phyloP scores from a whole-genome alignment of 108 stramenopile genomes.

The Stephanodiscus triporus region DNA sequence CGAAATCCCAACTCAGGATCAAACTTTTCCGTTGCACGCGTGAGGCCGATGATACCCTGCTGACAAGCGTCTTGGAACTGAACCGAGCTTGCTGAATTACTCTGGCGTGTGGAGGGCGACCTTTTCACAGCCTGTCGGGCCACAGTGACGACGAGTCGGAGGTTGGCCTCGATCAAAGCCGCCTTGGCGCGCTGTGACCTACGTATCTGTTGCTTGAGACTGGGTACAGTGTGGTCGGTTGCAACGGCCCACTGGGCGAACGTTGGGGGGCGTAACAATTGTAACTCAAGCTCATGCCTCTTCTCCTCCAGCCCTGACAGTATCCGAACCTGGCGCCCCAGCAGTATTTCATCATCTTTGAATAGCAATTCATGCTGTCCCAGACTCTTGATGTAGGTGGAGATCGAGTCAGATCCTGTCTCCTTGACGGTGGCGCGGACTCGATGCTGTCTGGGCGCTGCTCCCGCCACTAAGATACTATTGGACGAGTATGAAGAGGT shows the following conservation, averaged over 20 bases:
- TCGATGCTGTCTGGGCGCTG: constrained; percentile 4
- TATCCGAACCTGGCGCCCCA: constrained; percentile 55
- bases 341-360: constrained; percentile 51
- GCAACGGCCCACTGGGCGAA: constrained; percentile 59
- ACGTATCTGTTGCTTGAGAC: constrained; percentile 62
- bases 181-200: constrained; percentile 68
- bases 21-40: constrained; percentile 81
- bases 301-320: constrained; percentile 50
- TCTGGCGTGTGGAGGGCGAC: constrained; percentile 22
- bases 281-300: constrained; percentile 46
- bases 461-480: not conserved
- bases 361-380: constrained; percentile 60
- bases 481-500: not conserved
- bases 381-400: constrained; percentile 57
- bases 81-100: constrained; percentile 39
- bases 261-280: constrained; percentile 54
- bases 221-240: constrained; percentile 53
- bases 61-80: constrained; percentile 79
- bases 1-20: constrained; percentile 84
- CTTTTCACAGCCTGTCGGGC: constrained; percentile 62
- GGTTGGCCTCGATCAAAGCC: constrained; percentile 65
- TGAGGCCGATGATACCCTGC: constrained; percentile 82
- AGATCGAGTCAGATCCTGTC: constrained; percentile 61
- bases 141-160: constrained; percentile 73
- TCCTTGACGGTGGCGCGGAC: constrained; percentile 62